These are phyloP conservation scores for Colletotrichum chlorophyti DNA, from an alignment of 2,329 filamentous ascomycete species.

Conservation along the genomic window DNA sequence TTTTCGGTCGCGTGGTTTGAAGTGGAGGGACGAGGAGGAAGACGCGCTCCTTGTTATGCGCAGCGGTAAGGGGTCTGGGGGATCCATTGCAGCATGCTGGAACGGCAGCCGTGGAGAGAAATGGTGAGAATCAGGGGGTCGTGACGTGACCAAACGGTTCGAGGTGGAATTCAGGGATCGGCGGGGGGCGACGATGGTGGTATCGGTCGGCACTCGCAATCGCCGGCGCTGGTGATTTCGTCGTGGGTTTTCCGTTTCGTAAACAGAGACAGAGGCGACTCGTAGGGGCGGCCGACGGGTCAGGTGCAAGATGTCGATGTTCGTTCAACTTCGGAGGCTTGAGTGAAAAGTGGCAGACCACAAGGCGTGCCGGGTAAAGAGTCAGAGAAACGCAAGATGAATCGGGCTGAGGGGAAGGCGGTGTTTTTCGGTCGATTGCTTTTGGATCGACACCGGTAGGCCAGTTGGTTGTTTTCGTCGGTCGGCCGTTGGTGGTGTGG, in stretches of 20 bases:
- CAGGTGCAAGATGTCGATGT: too few species aligned
- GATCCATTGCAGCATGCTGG: slow-evolving; percentile 22
- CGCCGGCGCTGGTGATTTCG: too few species aligned
- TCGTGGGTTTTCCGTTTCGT: too few species aligned
- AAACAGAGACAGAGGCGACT: too few species aligned
- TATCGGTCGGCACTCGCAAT: not conserved
- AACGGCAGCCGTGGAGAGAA: not conserved
- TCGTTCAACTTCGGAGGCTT: too few species aligned
- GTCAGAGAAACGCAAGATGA: too few species aligned
- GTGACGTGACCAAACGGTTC: not conserved
- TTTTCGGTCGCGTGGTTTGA: slow-evolving; percentile 48
- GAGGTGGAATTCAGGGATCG: not conserved
- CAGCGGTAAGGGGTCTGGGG: slow-evolving; percentile 25
- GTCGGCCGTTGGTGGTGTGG: slow-evolving; percentile 10
- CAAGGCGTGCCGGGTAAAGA: too few species aligned
- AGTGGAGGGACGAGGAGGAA: slow-evolving; percentile 45
- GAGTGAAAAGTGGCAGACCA: too few species aligned
- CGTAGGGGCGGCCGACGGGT: too few species aligned
- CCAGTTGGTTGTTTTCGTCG: not conserved
- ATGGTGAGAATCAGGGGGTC: not conserved
- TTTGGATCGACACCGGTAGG: not conserved
- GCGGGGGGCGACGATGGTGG: not conserved
- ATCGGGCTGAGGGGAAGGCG: too few species aligned
- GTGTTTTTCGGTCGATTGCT: too few species aligned
- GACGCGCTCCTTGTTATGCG: slow-evolving; percentile 32